Evolutionary conservation across 495 filamentous ascomycete species (phyloP), one percentile per base, ranked within the genome.

Genomic region (Cenococcum geophilum): DNA sequence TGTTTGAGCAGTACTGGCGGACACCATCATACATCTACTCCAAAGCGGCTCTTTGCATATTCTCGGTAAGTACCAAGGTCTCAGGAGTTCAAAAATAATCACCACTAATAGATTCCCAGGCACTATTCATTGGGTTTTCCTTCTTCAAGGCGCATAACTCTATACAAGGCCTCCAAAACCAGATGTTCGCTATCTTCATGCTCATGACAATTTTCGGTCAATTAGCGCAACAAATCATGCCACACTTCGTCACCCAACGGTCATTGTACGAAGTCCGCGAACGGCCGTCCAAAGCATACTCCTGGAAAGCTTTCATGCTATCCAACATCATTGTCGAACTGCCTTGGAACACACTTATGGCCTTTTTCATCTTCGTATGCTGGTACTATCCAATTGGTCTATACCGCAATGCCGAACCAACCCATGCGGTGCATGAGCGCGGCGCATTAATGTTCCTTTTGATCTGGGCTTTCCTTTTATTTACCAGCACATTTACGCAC

Each of bases 1-100:
- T 92, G 65, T 92, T 93, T 76, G 77, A 92, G 71, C 89, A 95
- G 69, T 95, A 92, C 76, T 96, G 89, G 88, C 85, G 92, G 43
- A 91, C 86, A 10, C 91, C 91, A 1, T 79, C 80, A 0, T 97
- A 97, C 74, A 86, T 95, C 65, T 92, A 89, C 71, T 87, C 89
- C 50, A 85, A 86, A 74, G 59, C 73, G 10, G 71, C 76, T 20
- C 80, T 88, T 42, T 86, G 82, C 65, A 69, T 78, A 25, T 68
- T 80, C 25, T 76, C 72, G 9, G 27, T 32, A 6, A 32, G 27
- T 32, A 6, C 27, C 6, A 32, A 32, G 27, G 6, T 6, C 27
- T 32, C 2, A 3, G 27, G 27, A 3, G 27, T 32, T 6, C 27
- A 6, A 32, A 32, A 32, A 32, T 32, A 32, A 32, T 32, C 27